Evolutionary conservation across 805 yeast genomes (phyloP).

Genomic region (Starmerella floris): DNA sequence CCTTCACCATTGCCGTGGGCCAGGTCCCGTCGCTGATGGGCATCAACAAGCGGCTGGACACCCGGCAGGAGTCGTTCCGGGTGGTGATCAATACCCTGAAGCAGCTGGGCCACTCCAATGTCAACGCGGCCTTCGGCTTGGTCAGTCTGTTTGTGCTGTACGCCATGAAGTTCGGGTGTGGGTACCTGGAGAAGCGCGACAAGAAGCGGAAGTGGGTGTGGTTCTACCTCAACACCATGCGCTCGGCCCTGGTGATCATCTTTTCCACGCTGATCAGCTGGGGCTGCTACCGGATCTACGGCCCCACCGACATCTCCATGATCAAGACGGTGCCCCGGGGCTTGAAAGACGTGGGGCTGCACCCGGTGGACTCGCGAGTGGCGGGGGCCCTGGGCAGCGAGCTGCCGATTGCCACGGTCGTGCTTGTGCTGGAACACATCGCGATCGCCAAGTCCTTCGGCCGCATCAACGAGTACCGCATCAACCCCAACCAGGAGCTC

Average conservation of each 20-base stretch:
- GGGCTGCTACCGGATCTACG: constrained; percentile 41
- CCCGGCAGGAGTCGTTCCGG: constrained; percentile 54
- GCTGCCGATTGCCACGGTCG: constrained; percentile 73
- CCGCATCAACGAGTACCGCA: constrained; percentile 77
- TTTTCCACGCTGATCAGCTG: constrained; percentile 74
- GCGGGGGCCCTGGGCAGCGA: constrained; percentile 53
- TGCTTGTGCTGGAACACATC: constrained; percentile 78
- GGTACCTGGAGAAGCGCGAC: constrained; percentile 46
- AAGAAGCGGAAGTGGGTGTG: constrained; percentile 44
- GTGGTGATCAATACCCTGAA: constrained; percentile 63
- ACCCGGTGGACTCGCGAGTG: constrained; percentile 49
- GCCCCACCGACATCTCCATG: constrained; percentile 39
- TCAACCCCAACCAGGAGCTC: constrained; percentile 85
- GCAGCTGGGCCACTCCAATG: constrained; percentile 50
- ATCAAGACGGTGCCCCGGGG: constrained; percentile 78
- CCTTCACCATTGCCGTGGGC: constrained; percentile 66
- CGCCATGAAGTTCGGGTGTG: constrained; percentile 53
- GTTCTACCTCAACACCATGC: constrained; percentile 61
- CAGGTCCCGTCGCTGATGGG: constrained; percentile 86
- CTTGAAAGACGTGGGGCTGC: constrained; percentile 59
- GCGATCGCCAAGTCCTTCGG: constrained; percentile 91
- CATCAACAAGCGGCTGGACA: constrained; percentile 46
- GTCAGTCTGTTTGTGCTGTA: constrained; percentile 61
- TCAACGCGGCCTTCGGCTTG: constrained; percentile 84
- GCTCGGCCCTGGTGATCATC: constrained; percentile 70